phyloP scores from a whole-genome alignment of 345 rosid genomes.

The Brassica nigra region DNA sequence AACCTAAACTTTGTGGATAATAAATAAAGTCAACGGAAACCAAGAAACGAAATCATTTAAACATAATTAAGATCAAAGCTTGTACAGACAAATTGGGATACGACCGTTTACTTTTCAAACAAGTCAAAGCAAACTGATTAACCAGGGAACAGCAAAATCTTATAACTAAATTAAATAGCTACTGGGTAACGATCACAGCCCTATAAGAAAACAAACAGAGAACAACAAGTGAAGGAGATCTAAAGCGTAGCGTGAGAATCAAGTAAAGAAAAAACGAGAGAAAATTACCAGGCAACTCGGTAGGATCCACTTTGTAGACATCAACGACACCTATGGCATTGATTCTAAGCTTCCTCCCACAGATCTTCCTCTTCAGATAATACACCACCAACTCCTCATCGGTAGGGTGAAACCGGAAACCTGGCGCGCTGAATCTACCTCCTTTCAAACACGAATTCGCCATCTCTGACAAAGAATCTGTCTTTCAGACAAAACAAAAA shows the following conservation, averaged over 20 bases:
- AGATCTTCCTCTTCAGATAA: conserved; percentile 85
- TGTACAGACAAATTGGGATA: neutral
- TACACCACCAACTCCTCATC: conserved; percentile 88
- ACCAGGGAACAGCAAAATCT: neutral
- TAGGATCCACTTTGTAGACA: conserved; percentile 91
- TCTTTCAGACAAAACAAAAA: neutral
- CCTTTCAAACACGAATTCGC: conserved; percentile 38
- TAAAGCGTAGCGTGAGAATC: neutral
- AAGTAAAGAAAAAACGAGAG: neutral
- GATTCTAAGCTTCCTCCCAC: conserved; percentile 52
- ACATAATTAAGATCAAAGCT: neutral
- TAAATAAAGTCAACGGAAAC: neutral
- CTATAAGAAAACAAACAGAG: neutral
- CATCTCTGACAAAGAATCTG: conserved; percentile 7
- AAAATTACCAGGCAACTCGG: conserved; percentile 75
- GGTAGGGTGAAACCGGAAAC: conserved; percentile 92
- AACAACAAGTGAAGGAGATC: neutral
- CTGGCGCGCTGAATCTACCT: conserved; percentile 71
- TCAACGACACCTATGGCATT: conserved; percentile 74
- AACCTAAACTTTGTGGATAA: neutral
- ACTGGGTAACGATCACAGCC: neutral
- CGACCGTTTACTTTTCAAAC: neutral
- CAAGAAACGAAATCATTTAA: neutral
- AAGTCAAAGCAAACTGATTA: conserved; percentile 1
- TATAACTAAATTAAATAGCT: neutral